Evolutionary conservation across 2,329 filamentous ascomycete species (phyloP).

Genomic region (Podosphaera aphanis): DNA sequence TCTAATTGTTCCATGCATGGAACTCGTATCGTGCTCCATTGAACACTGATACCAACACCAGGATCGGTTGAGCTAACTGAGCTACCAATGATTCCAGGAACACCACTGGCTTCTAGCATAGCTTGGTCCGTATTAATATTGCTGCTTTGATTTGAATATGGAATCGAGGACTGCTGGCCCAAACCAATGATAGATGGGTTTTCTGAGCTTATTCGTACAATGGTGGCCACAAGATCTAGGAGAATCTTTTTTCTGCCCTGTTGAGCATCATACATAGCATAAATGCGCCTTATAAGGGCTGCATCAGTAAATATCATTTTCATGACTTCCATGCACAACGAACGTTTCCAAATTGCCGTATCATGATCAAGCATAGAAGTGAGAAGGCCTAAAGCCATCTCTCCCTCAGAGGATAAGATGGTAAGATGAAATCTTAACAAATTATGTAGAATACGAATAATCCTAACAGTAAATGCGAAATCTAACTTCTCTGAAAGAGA

Average conservation of each 20-base stretch:
- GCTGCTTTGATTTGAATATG: conserved; percentile 33
- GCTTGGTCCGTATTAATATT: conserved; percentile 51
- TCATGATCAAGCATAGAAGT: conserved; percentile 80
- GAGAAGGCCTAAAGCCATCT: conserved; percentile 57
- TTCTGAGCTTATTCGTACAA: conserved; percentile 82
- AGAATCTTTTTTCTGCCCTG: conserved; percentile 54
- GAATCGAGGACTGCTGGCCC: conserved; percentile 68
- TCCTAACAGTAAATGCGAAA: conserved; percentile 62
- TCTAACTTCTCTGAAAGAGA: conserved; percentile 54
- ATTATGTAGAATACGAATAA: conserved; percentile 63
- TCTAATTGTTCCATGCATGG: conserved; percentile 87
- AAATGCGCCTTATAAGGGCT: conserved; percentile 55
- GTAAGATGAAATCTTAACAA: conserved; percentile 56
- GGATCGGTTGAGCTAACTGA: conserved; percentile 41
- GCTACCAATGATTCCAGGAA: conserved; percentile 66
- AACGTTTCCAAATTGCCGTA: conserved; percentile 60
- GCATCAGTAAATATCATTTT: conserved; percentile 67
- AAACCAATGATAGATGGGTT: conserved; percentile 76
- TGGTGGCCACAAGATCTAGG: conserved; percentile 60
- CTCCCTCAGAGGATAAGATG: conserved; percentile 55
- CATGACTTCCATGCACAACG: conserved; percentile 78
- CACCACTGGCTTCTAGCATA: conserved; percentile 69
- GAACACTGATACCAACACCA: conserved; percentile 56
- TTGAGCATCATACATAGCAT: conserved; percentile 51
- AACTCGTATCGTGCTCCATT: conserved; percentile 74